A percentile compares a stretch with the other conserved stretches of the same genome.
phyloP scores from a whole-genome alignment of 2,329 filamentous ascomycete species.

The Sclerotinia minor region DNA sequence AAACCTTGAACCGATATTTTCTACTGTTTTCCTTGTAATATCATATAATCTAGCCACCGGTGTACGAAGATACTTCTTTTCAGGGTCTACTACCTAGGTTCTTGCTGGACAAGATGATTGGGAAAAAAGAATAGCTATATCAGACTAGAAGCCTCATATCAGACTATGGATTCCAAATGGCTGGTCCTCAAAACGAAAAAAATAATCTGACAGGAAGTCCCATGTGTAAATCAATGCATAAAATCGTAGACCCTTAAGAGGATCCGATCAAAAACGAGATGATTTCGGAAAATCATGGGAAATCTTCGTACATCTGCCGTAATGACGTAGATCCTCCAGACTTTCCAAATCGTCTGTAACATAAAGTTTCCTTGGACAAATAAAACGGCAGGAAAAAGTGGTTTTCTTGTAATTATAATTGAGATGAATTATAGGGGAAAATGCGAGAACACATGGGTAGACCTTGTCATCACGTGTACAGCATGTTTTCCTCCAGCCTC shows the following conservation, averaged over 20 bases:
- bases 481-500: neutral
- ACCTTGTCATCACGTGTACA: slow-evolving; percentile 21
- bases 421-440: slow-evolving; percentile 1
- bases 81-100: neutral
- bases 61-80: slow-evolving; percentile 16
- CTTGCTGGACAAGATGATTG: slow-evolving; percentile 1
- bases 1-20: slow-evolving; percentile 5
- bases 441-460: slow-evolving; percentile 4
- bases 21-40: slow-evolving; percentile 1
- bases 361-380: neutral
- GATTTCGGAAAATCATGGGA: slow-evolving; percentile 11
- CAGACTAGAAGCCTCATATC: neutral
- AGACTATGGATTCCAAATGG: slow-evolving; percentile 1
- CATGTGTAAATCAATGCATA: slow-evolving; percentile 25
- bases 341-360: neutral
- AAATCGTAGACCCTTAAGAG: slow-evolving; percentile 12
- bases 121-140: neutral
- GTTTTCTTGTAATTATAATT: neutral
- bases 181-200: neutral
- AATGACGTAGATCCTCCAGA: slow-evolving; percentile 23
- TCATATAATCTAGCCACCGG: slow-evolving; percentile 15
- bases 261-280: slow-evolving; percentile 5
- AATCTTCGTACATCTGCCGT: slow-evolving; percentile 21
- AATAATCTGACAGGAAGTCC: slow-evolving; percentile 12
- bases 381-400: neutral